Percentiles rank a stretch among this genome's conserved stretches.
Conservation (phyloP, 2,329 filamentous ascomycete species). For the Truncatella angustata region DNA sequence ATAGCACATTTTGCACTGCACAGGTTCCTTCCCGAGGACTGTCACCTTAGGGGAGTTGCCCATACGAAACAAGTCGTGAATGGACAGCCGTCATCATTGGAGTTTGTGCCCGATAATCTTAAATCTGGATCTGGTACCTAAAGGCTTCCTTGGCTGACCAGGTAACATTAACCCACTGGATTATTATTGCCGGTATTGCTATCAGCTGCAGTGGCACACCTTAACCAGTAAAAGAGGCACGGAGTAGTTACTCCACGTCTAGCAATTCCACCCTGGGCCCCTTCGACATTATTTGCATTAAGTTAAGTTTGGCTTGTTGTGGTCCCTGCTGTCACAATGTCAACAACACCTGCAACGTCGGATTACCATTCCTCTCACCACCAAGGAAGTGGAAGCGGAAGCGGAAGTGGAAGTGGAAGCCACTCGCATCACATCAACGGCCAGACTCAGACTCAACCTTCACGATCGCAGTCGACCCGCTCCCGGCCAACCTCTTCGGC, state of each 20-base stretch:
- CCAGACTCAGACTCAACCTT: too few species aligned
- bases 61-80: not conserved
- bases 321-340: constrained; percentile 25
- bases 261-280: constrained; percentile 5
- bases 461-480: constrained; percentile 35
- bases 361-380: constrained; percentile 28
- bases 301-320: too few species aligned
- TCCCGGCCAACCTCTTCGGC: constrained; percentile 28
- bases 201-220: not conserved
- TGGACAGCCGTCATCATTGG: not conserved
- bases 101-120: not conserved
- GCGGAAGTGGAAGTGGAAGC: too few species aligned
- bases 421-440: constrained; percentile 25
- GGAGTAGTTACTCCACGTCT: constrained; percentile 8
- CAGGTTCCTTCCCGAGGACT: not conserved
- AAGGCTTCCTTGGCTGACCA: not conserved
- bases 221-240: constrained; percentile 7
- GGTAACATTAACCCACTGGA: not conserved
- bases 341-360: constrained; percentile 25
- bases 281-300: not conserved
- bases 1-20: not conserved
- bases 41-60: not conserved
- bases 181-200: not conserved
- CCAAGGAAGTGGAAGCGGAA: too few species aligned
- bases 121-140: not conserved